Evolutionary conservation across 176 grass and related monocot genomes (phyloP), one percentile per base, ranked within the genome.

Genomic region (Zoysia japonica): DNA sequence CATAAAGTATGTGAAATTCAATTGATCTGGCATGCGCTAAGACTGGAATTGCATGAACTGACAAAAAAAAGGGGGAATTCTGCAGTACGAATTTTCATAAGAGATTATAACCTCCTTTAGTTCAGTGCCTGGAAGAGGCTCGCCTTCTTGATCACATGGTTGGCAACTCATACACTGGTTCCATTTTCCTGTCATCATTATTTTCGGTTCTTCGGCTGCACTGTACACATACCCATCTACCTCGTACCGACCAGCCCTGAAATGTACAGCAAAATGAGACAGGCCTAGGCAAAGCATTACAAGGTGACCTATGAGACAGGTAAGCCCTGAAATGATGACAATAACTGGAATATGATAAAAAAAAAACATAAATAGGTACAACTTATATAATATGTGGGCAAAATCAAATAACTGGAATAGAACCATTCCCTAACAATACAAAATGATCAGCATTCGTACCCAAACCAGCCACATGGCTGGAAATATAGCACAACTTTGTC

Each of bases 391-490:
- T 51, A 78, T 72, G 44, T 51, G 61, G n/a, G 48, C 13, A 70
- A 13, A 85, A 41, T 9, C 69, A 0, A 57, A 65, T 42, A 77
- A 55, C 17, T 59, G 9, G 11, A 11, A 81, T 6, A 80, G 2
- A 2, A 15, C 56, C 20, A 15, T 14, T 51, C 41, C 56, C 43
- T 64, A 15, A 78, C 28, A 74, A 16, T 42, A 74, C 59, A 20
- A 56, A 80, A 69, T 6, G 42, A 47, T 45, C 28, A 54, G 14
- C 43, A 49, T 40, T 46, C 77, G 75, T 91, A 99, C 96, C 96
- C 96, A 67, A 99, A 96, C 96, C 96, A 99, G 52, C 96, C 92
- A 16, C 96, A 99, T 43, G 90, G 86, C 69, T 99, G 92, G 76
- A 99, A 99, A 57, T 84, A 93, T 50, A 99, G 70, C 61, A 99